Evolutionary conservation across 495 filamentous ascomycete species (phyloP), one percentile per base, ranked within the genome.

Genomic region (Aspergillus affinis): DNA sequence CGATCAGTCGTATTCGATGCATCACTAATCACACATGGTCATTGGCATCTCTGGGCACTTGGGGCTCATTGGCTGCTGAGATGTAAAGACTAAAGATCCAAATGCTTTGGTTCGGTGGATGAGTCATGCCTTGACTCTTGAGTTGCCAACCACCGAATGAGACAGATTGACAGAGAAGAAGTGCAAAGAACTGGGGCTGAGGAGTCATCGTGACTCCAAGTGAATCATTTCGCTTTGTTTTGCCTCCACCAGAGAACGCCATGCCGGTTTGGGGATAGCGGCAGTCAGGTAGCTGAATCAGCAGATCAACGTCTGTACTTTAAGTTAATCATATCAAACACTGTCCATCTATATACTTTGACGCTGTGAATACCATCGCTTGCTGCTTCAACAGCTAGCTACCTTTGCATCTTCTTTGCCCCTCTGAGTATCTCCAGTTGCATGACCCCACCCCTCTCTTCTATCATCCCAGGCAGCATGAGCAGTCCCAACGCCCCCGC

Each of bases 401-500:
- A 10, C 36, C 13, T 2, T 17, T 15, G 3, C 9, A 15, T 41
- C 3, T 1, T 13, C 3, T 41, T 1, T 12, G 3, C 15, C 15
- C 36, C 36, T 2, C 5, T 10, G 13, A 32, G 7, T 32, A 41
- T 41, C 13, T 15, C 36, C 5, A 15, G 36, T 17, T 41, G 2
- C 36, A 49, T 49, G 13, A 49, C 10, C 18, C 4, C 3, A 49
- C 3, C 18, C 48, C 6, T 20, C 48, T 49, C 52, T 26, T 17
- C 30, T 44, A n/a, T 21, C 4, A 15, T 17, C 15, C 8, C 32
- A 19, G 15, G 52, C 56, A 60, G 18, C 54, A 63, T 61, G 51
- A 26, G 23, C 36, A 32, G n/a, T 51, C 54, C 64, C 55, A 69
- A 61, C 47, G 48, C 67, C 29, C 44, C 51, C 26, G 59, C 67